Base-by-base conservation (phyloP, 2,329 filamentous ascomycete genomes). In the Colletotrichum simmondsii region DNA sequence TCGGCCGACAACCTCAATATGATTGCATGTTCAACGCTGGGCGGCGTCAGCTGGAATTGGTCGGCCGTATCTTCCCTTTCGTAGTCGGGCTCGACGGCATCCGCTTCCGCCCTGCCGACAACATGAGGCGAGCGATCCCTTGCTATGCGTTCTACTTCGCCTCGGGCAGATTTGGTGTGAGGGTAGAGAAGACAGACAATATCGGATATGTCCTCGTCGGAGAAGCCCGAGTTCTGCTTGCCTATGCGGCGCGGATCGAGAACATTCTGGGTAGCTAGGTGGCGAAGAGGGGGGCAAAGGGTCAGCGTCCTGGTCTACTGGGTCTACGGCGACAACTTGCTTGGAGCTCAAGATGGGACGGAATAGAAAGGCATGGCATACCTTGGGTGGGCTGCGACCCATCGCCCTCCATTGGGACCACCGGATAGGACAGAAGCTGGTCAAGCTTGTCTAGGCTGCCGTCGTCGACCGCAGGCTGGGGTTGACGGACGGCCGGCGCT, bases 151-250 rank as follows among this genome's bases (percentile, higher is more conserved):
- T 83, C 80, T n/a, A 96, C 91, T 77, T 95, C 93, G 75, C 87
- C 86, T 75, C 92, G 92, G 24, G 96, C 94, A 26, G 90, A 89
- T 52, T 90, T 87, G 2, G 95, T 94, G 75, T 90, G 91, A 12
- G 96, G 95, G 77, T 97, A 92, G 32, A 98, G 88, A 70, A 98
- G 91, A 83, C 95, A 97, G 75, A 98, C 90, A 77, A 98, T 94
- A 83, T 98, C 95, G 74, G 94, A 90, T 62, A 97, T 90, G 80
- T 98, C 95, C 75, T 94, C 90, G 76, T 95, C 92, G 65, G 90
- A 92, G 74, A 98, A 91, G 68, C 94, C 94, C 53, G 94, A 97
- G 80, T 94, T 94, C 82, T 94, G 93, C 80, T 92, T 88, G 68
- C 95, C 95, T 74, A 94, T 81, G 67, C 95, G 92, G 75, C 95